Evolutionary conservation across 768 basidiomycete genomes (phyloP), one percentile per base, ranked within the genome.

Genomic region (Hygrocybe coccinea): DNA sequence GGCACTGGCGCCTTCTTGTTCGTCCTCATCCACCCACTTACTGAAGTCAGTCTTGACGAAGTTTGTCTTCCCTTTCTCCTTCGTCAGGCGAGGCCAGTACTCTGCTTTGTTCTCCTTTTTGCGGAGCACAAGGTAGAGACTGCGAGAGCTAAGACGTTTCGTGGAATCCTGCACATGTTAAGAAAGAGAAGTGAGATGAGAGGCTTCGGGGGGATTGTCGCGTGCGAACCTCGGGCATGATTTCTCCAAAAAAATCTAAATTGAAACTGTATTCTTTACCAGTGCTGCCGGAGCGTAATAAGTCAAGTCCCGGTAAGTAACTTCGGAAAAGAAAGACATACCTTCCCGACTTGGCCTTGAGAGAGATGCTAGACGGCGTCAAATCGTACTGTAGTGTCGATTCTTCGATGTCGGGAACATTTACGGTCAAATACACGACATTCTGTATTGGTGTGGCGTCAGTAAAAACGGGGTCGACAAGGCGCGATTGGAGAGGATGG

Each of bases 21-120:
- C 95, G 67, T 97, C 95, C 75, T 97, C 95, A 65, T 97, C 95
- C 39, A 89, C 87, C 94, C 94, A 97, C 75, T 90, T 95, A 61
- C 77, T 77, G 69, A 97, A 97, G 71, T 97, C 91, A 44, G 93
- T 97, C 80, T 97, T 97, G 71, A 97, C 75, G 73, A 83, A 95
- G 55, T 84, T 76, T 50, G 79, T 83, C 72, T 81, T 90, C 57
- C 81, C 66, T 71, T 93, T 95, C 57, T 89, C 89, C 71, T 95
- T 93, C 46, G 90, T 93, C 50, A 98, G 76, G 56, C 95, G 82
- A 22, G 91, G 90, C 95, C 95, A 98, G 72, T 81, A 98, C 62
- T 93, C 95, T 12, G 73, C 67, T 66, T 85, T 72, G 29, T 68
- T 64, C 55, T 85, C 84, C 70, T 92, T 91, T 74, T 98, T 98